These are phyloP conservation scores for Podospora conica DNA, from an alignment of 495 filamentous ascomycete genomes.

Conservation along the genomic window DNA sequence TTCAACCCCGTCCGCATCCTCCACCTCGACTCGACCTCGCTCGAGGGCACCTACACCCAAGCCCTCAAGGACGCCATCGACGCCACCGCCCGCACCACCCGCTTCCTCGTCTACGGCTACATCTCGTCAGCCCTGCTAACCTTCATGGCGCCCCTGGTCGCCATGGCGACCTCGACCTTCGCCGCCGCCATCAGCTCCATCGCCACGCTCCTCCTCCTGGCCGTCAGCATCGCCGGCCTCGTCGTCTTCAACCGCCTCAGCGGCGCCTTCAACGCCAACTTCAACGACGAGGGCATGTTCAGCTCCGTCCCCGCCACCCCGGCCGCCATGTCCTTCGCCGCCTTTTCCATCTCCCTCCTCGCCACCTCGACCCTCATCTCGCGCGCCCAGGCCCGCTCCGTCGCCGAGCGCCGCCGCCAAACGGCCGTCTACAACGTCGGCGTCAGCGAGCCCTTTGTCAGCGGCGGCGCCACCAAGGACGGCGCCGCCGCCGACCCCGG, in stretches of 20 bases:
- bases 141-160: conserved; percentile 18
- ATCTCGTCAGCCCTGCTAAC: conserved; percentile 23
- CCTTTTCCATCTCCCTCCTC: conserved; percentile 17
- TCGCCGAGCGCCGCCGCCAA: background rate
- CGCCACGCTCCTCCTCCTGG: conserved; percentile 21
- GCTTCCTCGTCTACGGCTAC: conserved; percentile 28
- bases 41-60: conserved; percentile 16
- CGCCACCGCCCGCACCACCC: conserved; percentile 20
- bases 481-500: background rate
- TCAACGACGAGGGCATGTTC: conserved; percentile 21
- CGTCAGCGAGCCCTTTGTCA: conserved; percentile 7
- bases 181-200: conserved; percentile 19
- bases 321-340: conserved; percentile 18
- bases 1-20: conserved; percentile 33
- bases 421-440: conserved; percentile 11
- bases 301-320: conserved; percentile 27
- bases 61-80: conserved; percentile 20
- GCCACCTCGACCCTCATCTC: background rate
- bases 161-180: conserved; percentile 15
- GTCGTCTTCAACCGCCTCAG: conserved; percentile 24
- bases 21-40: conserved; percentile 23
- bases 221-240: conserved; percentile 22
- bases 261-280: conserved; percentile 24
- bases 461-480: conserved; percentile 8
- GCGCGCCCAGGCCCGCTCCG: background rate